phyloP scores from a whole-genome alignment of 495 filamentous ascomycete genomes.

The Hypoxylon rickii region DNA sequence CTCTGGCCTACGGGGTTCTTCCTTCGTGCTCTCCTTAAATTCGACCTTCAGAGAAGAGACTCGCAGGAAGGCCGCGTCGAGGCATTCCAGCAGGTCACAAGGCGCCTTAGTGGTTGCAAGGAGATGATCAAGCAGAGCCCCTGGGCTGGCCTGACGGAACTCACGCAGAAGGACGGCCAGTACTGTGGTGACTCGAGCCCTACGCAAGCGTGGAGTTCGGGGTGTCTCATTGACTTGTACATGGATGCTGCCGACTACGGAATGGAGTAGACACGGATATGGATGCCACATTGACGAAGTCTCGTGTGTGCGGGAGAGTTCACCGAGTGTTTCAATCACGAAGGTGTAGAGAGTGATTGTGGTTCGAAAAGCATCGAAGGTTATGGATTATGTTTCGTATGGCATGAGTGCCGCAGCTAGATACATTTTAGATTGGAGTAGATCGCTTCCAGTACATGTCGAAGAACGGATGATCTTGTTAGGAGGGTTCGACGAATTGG shows the following conservation, averaged over 20 bases:
- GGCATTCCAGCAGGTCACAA: slow-evolving; percentile 90
- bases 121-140: slow-evolving; percentile 71
- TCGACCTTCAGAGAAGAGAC: slow-evolving; percentile 77
- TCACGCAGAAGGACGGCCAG: slow-evolving; percentile 87
- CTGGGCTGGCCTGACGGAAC: slow-evolving; percentile 92
- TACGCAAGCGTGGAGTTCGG: slow-evolving; percentile 93
- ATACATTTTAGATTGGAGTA: not conserved
- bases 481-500: not conserved
- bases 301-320: no score
- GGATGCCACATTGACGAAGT: no score
- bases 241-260: slow-evolving; percentile 74
- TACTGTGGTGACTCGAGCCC: slow-evolving; percentile 88
- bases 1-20: slow-evolving; percentile 98
- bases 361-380: not conserved
- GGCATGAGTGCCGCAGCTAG: not conserved
- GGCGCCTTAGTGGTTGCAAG: slow-evolving; percentile 79
- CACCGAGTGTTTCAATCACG: not conserved
- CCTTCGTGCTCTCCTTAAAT: slow-evolving; percentile 84
- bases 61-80: slow-evolving; percentile 68
- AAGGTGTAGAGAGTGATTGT: not conserved
- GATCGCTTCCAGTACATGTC: not conserved
- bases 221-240: slow-evolving; percentile 92
- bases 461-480: not conserved
- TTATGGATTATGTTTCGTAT: not conserved
- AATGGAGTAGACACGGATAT: no score